A percentile compares a stretch with the other conserved stretches of the same genome.
Evolutionary conservation across 164 flowering plant species (phyloP).

Genomic region (Platanus orientalis): DNA sequence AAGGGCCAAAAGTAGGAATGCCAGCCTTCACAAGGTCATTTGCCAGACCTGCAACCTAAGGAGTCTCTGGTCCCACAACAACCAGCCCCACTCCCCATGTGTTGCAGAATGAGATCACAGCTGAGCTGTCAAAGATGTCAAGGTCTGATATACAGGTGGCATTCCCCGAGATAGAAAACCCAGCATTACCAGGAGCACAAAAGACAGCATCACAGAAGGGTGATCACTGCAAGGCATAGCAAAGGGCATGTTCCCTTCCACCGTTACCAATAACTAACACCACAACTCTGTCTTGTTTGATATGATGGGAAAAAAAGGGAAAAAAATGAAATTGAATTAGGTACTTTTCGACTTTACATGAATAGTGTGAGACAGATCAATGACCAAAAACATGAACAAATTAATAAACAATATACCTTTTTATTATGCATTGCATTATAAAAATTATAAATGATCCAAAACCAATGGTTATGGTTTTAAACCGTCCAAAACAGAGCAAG

Average conservation of each 20-base stretch:
- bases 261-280: conserved; percentile 96
- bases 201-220: conserved; percentile 74
- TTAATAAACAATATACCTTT: not conserved
- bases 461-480: too few relatives aligned
- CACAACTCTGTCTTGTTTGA: conserved; percentile 51
- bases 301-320: too few relatives aligned
- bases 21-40: conserved; percentile 77
- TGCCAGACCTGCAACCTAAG: conserved; percentile 89
- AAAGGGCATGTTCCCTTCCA: conserved; percentile 94
- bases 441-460: too few relatives aligned
- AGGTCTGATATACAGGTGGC: conserved; percentile 81
- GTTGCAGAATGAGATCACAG: conserved; percentile 72
- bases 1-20: conserved; percentile 92
- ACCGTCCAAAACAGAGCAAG: too few relatives aligned
- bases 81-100: conserved; percentile 75
- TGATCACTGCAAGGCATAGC: conserved; percentile 81
- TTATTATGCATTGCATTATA: too few relatives aligned
- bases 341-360: not conserved
- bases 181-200: conserved; percentile 98
- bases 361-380: not conserved
- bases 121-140: conserved; percentile 60
- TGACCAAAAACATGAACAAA: not conserved
- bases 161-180: conserved; percentile 77
- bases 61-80: conserved; percentile 96
- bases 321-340: not conserved